These are phyloP conservation scores for Baffinella frigidus DNA, from an alignment of 208 protist species.

Conservation along the genomic window DNA sequence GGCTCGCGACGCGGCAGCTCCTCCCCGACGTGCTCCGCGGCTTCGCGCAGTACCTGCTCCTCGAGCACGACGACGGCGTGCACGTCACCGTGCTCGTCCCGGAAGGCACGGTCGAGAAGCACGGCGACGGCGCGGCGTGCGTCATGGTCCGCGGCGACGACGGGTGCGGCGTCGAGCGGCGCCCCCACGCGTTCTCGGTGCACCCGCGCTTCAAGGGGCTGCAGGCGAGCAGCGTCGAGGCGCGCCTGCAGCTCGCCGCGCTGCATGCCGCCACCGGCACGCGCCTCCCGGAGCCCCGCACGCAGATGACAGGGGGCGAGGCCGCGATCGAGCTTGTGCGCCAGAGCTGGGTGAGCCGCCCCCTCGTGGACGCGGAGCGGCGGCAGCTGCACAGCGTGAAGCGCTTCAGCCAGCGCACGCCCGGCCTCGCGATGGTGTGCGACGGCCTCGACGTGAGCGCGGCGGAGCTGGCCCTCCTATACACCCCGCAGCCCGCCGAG, in stretches of 20 bases:
- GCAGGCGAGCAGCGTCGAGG: neutral
- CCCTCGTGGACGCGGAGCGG: neutral
- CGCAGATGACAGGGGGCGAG: neutral
- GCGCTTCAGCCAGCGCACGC: no score
- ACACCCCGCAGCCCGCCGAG: no score
- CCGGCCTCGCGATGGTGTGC: no score
- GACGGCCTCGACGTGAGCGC: no score
- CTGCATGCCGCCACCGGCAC: constrained; percentile 44
- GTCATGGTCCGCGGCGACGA: neutral
- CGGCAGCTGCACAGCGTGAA: neutral
- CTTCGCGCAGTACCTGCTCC: no score
- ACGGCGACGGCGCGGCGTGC: neutral
- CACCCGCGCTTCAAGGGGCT: constrained; percentile 4
- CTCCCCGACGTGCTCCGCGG: no score
- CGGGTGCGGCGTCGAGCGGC: neutral
- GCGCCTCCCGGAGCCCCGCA: neutral
- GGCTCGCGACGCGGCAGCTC: no score
- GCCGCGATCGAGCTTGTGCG: constrained; percentile 18
- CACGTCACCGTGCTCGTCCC: neutral
- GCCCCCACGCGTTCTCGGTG: neutral
- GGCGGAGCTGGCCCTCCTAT: no score
- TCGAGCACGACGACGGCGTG: neutral
- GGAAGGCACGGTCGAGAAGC: neutral
- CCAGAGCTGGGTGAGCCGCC: constrained; percentile 19
- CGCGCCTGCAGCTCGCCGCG: constrained; percentile 49